Evolutionary conservation across 805 yeast genomes (phyloP).

Genomic region (Candida coquimbonensis): DNA sequence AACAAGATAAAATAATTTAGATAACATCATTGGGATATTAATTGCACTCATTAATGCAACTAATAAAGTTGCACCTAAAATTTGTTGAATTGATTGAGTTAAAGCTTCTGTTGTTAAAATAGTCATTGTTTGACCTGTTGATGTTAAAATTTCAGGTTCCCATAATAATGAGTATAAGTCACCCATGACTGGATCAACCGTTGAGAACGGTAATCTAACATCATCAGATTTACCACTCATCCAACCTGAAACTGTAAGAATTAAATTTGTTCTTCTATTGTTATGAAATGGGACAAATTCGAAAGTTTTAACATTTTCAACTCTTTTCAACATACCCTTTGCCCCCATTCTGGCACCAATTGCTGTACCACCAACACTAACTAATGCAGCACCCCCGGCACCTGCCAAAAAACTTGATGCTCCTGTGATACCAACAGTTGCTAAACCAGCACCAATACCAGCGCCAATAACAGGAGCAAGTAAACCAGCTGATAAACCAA

Average conservation of each 20-base stretch:
- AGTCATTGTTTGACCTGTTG: slow-evolving; percentile 93
- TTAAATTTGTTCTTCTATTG: slow-evolving; percentile 78
- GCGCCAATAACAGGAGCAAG: slow-evolving; percentile 98
- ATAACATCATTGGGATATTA: slow-evolving; percentile 85
- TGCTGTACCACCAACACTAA: slow-evolving; percentile 85
- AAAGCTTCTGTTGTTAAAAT: slow-evolving; percentile 92
- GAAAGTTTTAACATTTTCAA: slow-evolving; percentile 89
- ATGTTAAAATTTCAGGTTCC: slow-evolving; percentile 97
- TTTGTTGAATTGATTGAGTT: slow-evolving; percentile 90
- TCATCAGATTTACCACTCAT: slow-evolving; percentile 94
- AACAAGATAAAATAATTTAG: slow-evolving; percentile 80
- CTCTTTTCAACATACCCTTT: slow-evolving; percentile 76
- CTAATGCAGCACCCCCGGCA: slow-evolving; percentile 91
- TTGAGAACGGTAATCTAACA: slow-evolving; percentile 90
- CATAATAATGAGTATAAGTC: slow-evolving; percentile 86
- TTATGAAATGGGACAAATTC: slow-evolving; percentile 91
- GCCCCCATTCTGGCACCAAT: slow-evolving; percentile 88
- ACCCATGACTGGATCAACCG: slow-evolving; percentile 97
- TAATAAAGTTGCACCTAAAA: slow-evolving; percentile 83
- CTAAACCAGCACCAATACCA: slow-evolving; percentile 93
- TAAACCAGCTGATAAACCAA: slow-evolving; percentile 92
- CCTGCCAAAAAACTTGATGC: slow-evolving; percentile 91
- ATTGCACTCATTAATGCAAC: slow-evolving; percentile 89
- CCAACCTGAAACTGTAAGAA: slow-evolving; percentile 95
- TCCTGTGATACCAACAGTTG: slow-evolving; percentile 94